These are phyloP conservation scores for Trifolium fragiferum DNA, from an alignment of 306 rosid genomes.

Conservation along the genomic window DNA sequence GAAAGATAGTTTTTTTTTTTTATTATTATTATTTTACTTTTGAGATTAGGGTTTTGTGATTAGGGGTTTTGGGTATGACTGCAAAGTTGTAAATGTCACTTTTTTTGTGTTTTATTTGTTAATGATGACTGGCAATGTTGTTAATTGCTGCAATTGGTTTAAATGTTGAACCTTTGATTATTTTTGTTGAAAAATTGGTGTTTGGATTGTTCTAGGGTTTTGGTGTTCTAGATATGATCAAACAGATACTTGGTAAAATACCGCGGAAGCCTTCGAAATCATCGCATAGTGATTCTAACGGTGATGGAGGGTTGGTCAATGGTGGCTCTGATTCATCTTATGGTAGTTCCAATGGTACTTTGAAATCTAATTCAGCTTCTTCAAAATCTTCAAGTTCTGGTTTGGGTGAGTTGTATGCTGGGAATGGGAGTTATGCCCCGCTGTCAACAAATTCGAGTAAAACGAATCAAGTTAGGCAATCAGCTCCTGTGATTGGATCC, in stretches of 20 bases:
- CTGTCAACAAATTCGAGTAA: constrained; percentile 34
- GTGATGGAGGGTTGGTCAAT: constrained; percentile 49
- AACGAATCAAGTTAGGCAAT: constrained; percentile 49
- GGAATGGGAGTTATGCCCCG: constrained; percentile 48
- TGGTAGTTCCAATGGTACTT: constrained; percentile 38
- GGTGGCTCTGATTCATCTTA: constrained; percentile 35
- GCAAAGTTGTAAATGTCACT: constrained; percentile 4
- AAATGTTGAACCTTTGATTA: constrained; percentile 29
- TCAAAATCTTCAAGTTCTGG: constrained; percentile 48
- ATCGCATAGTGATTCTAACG: constrained; percentile 44
- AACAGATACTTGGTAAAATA: constrained; percentile 53
- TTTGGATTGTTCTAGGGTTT: constrained; percentile 32
- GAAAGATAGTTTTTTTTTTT: neutral
- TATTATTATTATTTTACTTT: no score
- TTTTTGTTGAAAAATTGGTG: constrained; percentile 22
- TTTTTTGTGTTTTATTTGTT: neutral
- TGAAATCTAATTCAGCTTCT: constrained; percentile 48
- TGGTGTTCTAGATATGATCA: constrained; percentile 58
- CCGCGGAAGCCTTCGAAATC: constrained; percentile 57
- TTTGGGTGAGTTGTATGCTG: constrained; percentile 30
- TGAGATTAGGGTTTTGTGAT: constrained; percentile 22
- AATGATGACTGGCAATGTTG: constrained; percentile 26
- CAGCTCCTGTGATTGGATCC: constrained; percentile 27
- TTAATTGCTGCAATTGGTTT: constrained; percentile 23
- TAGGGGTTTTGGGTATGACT: constrained; percentile 30